Evolutionary conservation across 805 yeast species (phyloP).

Genomic region (Wickerhamiella cacticola): DNA sequence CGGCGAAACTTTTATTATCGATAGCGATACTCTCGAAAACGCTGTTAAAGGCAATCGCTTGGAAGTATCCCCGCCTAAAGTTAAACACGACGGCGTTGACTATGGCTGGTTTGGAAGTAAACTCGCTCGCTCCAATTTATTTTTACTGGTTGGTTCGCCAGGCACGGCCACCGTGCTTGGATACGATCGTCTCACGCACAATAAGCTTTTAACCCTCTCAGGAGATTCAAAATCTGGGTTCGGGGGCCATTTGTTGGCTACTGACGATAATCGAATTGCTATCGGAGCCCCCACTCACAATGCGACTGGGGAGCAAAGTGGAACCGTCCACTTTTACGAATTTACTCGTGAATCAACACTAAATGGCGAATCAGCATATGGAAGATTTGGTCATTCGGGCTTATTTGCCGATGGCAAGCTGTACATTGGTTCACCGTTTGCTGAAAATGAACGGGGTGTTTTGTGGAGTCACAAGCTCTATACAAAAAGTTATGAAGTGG

Average conservation of each 20-base stretch:
- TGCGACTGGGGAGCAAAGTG: conserved; percentile 30
- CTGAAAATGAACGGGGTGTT: conserved; percentile 23
- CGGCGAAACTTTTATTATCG: conserved; percentile 31
- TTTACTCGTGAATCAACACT: conserved; percentile 18
- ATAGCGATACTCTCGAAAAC: conserved; percentile 24
- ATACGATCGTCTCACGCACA: conserved; percentile 24
- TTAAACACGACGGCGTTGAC: neutral
- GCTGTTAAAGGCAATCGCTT: neutral
- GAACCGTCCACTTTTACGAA: conserved; percentile 33
- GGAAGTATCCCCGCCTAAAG: neutral
- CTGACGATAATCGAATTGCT: conserved; percentile 25
- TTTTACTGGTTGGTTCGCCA: conserved; percentile 31
- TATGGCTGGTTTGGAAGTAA: conserved; percentile 37
- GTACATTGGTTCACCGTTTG: conserved; percentile 35
- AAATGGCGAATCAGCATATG: conserved; percentile 19
- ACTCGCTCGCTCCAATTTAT: conserved; percentile 24
- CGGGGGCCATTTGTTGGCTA: conserved; percentile 24
- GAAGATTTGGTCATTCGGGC: conserved; percentile 30
- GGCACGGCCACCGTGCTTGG: conserved; percentile 33
- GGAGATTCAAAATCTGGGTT: conserved; percentile 19
- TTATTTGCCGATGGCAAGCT: conserved; percentile 21
- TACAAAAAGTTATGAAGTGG: neutral
- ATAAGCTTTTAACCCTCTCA: conserved; percentile 15
- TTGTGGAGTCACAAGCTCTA: conserved; percentile 3
- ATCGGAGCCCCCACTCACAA: conserved; percentile 25